Base-by-base conservation (phyloP, 2,329 filamentous ascomycete species). In the Aureobasidium sp. region DNA sequence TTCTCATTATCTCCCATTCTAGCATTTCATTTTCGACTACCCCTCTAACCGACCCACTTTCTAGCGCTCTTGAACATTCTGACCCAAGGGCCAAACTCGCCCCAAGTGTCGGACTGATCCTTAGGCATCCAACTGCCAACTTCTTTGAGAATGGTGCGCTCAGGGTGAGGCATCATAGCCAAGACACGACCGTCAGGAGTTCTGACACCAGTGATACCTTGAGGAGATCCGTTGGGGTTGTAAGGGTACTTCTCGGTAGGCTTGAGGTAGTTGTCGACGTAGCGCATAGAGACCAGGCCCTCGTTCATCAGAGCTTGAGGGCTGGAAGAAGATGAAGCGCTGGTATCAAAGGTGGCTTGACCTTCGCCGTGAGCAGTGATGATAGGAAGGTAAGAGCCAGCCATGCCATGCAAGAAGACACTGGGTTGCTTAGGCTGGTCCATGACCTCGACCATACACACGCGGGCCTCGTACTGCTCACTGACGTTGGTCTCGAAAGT, bases 331-430 rank as follows among this genome's bases (percentile, higher is more conserved):
- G 78, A 77, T 13, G 79, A 76, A 1, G 79, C 73, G 6, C 71
- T 67, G 0, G 70, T 61, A 0, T 77, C 69, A 70, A 81, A 81
- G 37, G 73, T 73, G 15, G 93, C 94, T 36, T 90, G 85, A 15
- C 94, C 94, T 76, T 99, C 93, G 53, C 92, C 92, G 76, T 97
- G 92, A 0, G 92, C 92, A 17, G 93, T 89, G 26, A 87, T 90
- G 65, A 97, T 94, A 36, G 92, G 92, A 7, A 97, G 81, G 2
- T 84, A 83, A 5, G 88, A 90, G 61, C 89, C 89, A 67, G 84
- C 77, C 92, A 97, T 96, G 70, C 89, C 90, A 74, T 93, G 83
- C 66, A 97, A 82, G 82, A 97, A 97, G 63, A 97, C 88, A n/a
- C 85, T 88, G 3, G 86, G 84, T 26, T 73, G 66, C 13, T 70